Evolutionary conservation across 805 yeast species (phyloP), one percentile per base, ranked within the genome.

Genomic region (Nakazawaea sp.): DNA sequence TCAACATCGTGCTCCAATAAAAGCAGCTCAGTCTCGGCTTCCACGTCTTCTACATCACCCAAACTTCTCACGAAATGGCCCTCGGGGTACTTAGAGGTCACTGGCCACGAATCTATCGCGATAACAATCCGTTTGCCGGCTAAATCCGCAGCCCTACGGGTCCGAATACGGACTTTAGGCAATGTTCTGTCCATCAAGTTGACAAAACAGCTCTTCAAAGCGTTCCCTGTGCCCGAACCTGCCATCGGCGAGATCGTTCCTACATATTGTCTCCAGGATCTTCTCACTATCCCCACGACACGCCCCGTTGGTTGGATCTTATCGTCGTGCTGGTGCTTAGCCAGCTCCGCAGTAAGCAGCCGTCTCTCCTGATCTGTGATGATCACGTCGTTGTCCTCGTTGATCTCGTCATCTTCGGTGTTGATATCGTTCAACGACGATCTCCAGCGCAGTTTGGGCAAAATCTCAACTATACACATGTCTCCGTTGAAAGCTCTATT

Each of bases 221-320:
- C 75, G 46, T 81, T 78, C 12, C 84, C 73, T 13, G 59, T 54
- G 33, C 68, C 70, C 36, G 74, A 76, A 4, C 55, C 57, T 1
- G 83, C 81, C 26, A 78, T 70, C 30, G 87, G 81, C 2, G 90
- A 81, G 44, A 92, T 70, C 57, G 89, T 96, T 11, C 98, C 98
- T 27, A 92, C 98, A 53, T 89, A 92, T 46, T 80, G 78, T 56
- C 98, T 75, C 98, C 98, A 92, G 43, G 90, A 85, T 59, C 99
- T 74, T 61, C 86, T 81, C 29, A 79, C 65, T 18, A 92, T 72
- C 20, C 95, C 94, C 10, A 92, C 97, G 25, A 92, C 83, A 47
- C 77, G 75, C 2, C 95, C 97, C 0, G 98, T 90, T n/a, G 97
- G 98, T 52, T 83, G 88, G 17, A 81, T 56, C 45, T 72, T 72